A percentile compares a stretch with the other conserved stretches of the same genome.
Evolutionary conservation across 2,329 filamentous ascomycete genomes (phyloP).

Genomic region (Claviceps humidiphila): DNA sequence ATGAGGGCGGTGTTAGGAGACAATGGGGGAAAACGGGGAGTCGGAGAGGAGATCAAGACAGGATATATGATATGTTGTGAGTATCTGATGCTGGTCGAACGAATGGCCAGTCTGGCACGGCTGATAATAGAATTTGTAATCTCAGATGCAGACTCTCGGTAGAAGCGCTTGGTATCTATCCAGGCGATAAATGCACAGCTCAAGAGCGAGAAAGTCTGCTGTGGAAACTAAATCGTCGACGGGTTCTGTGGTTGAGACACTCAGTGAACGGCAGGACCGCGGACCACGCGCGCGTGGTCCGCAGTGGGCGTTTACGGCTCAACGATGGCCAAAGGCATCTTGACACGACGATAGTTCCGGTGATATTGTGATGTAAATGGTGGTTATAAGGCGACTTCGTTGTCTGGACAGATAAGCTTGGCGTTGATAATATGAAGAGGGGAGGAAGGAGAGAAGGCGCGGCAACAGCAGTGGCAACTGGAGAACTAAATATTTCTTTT

Average conservation of each 20-base stretch:
- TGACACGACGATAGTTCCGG: constrained; percentile 56
- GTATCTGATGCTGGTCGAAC: constrained; percentile 4
- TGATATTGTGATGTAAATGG: constrained; percentile 20
- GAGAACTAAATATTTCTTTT: constrained; percentile 10
- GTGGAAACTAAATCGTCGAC: constrained; percentile 53
- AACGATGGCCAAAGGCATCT: constrained; percentile 65
- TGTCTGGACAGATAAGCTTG: constrained; percentile 35
- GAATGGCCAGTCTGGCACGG: constrained; percentile 15
- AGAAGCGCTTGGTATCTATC: constrained; percentile 14
- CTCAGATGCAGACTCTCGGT: constrained; percentile 27
- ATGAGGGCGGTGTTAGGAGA: neutral
- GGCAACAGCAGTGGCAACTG: constrained; percentile 3
- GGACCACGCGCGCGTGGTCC: constrained; percentile 44
- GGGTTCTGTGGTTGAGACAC: constrained; percentile 30
- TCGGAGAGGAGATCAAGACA: neutral
- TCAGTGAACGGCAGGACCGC: constrained; percentile 83
- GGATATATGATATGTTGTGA: neutral
- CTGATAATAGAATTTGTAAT: constrained; percentile 17
- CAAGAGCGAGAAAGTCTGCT: constrained; percentile 36
- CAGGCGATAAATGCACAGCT: constrained; percentile 9
- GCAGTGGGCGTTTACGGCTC: constrained; percentile 87
- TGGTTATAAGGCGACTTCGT: constrained; percentile 44
- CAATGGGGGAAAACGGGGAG: neutral
- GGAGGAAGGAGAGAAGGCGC: constrained; percentile 12
- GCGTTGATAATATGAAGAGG: constrained; percentile 18